Conservation (phyloP, 805 yeast genomes). For the Pichia nanzhaoensis region DNA sequence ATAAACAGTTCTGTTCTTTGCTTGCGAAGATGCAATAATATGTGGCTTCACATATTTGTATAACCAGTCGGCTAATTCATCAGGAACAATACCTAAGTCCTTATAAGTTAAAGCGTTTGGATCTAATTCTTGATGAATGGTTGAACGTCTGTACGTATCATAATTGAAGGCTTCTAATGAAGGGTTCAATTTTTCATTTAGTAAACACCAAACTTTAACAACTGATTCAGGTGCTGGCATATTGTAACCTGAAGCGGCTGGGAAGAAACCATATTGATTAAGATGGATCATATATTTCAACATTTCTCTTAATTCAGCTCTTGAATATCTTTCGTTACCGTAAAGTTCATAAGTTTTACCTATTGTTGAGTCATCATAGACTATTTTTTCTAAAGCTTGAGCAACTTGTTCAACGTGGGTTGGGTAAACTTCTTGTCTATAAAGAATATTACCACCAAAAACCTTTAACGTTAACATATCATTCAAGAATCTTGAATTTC, state of each 20-base stretch:
- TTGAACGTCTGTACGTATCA: constrained; percentile 70
- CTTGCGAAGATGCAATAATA: constrained; percentile 31
- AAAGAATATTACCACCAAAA: constrained; percentile 60
- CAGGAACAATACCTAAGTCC: constrained; percentile 65
- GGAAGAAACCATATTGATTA: constrained; percentile 31
- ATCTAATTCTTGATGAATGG: constrained; percentile 58
- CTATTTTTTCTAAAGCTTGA: constrained; percentile 68
- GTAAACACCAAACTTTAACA: constrained; percentile 24
- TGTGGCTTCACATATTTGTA: constrained; percentile 37
- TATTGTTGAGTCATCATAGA: constrained; percentile 71
- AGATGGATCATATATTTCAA: constrained; percentile 43
- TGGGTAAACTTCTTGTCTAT: constrained; percentile 61
- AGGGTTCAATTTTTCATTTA: constrained; percentile 43
- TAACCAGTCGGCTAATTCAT: constrained; percentile 42
- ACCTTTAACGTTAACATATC: constrained; percentile 48
- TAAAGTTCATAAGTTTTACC: constrained; percentile 70
- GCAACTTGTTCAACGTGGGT: constrained; percentile 77
- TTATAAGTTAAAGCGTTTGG: constrained; percentile 54
- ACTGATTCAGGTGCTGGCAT: constrained; percentile 36
- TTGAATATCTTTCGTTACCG: constrained; percentile 62
- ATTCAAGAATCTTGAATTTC: constrained; percentile 64
- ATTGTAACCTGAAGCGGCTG: constrained; percentile 32
- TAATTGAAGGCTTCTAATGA: constrained; percentile 38
- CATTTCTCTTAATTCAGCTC: constrained; percentile 61
- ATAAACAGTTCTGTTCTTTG: constrained; percentile 32